Base-by-base conservation (phyloP, 768 basidiomycete species). In the Lactarius tabidus region DNA sequence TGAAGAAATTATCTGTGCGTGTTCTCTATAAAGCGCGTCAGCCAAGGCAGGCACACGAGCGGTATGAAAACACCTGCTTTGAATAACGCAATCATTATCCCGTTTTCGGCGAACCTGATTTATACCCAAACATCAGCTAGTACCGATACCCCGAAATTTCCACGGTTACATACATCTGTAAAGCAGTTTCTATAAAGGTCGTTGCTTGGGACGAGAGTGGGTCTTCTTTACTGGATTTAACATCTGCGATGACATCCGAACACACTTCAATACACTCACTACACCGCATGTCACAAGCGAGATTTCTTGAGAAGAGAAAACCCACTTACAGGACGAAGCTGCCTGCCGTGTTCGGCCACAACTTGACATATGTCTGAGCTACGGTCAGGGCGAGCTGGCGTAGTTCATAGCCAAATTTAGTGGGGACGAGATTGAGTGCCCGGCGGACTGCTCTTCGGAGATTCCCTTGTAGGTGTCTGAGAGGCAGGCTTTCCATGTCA, bases 371-470 rank as follows among this genome's bases (percentile, higher is more conserved):
- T 5, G 84, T 82, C 63, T 87, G 86, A 23, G 81, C 78, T 10
- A 82, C 79, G 3, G 87, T 84, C 53, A 92, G 72, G 20, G 84
- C 80, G 9, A 90, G 75, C 67, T 89, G 87, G 9, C 87, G 84
- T 33, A 89, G 69, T 70, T 91, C 90, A 59, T 88, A 85, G 70
- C 83, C 86, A 57, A 87, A 74, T 43, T 87, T 81, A 48, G 78
- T 74, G 5, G 81, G 73, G 43, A 87, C 70, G 10, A 86, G 70
- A 35, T 84, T 85, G 58, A 87, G 74, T 1, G 81, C 77, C 26
- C 80, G 79, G 35, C 79, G 72, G 17, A 88, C 77, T 0, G 88
- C 85, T 57, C 75, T 79, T 41, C 84, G 81, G 2, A 90, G 75
- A 17, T 75, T 68, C 35, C 76, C 78, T 55, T 86, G 84, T 33